phyloP scores from a whole-genome alignment of 2,329 filamentous ascomycete species.

The Ophiosphaerella korrae region DNA sequence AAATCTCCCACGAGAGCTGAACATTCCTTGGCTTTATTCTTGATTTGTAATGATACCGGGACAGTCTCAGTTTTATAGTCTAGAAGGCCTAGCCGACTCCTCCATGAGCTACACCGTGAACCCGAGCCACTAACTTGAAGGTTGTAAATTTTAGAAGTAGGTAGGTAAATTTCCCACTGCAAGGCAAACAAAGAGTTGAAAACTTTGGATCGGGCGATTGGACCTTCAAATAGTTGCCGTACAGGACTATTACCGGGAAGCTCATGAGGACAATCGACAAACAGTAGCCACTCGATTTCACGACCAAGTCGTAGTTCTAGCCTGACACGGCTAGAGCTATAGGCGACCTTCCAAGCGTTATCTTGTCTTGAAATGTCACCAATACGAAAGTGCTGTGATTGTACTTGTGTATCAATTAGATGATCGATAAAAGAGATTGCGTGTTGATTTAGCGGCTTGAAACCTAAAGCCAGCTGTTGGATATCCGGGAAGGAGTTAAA shows the following conservation, averaged over 20 bases:
- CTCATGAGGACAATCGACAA: constrained; percentile 48
- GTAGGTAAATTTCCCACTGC: constrained; percentile 34
- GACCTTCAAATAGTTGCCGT: constrained; percentile 47
- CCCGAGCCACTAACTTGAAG: constrained; percentile 27
- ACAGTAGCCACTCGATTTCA: constrained; percentile 52
- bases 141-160: not conserved
- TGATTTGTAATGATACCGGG: constrained; percentile 52
- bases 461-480: not conserved
- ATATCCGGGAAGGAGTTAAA: constrained; percentile 25
- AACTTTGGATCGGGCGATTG: constrained; percentile 26
- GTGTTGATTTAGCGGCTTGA: not conserved
- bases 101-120: constrained; percentile 41
- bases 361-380: constrained; percentile 27
- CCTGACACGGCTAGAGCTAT: constrained; percentile 45
- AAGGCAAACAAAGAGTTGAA: constrained; percentile 14
- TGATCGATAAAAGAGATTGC: constrained; percentile 10
- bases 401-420: constrained; percentile 13
- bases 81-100: constrained; percentile 42
- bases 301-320: constrained; percentile 51
- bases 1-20: constrained; percentile 58
- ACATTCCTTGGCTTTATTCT: constrained; percentile 29
- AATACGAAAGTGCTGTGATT: constrained; percentile 18
- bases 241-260: constrained; percentile 48
- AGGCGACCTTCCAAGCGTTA: constrained; percentile 50
- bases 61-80: constrained; percentile 50